Percentiles rank a stretch among this genome's conserved stretches.
phyloP scores from a whole-genome alignment of 148 eudicot species.

The Gaultheria prostrata region DNA sequence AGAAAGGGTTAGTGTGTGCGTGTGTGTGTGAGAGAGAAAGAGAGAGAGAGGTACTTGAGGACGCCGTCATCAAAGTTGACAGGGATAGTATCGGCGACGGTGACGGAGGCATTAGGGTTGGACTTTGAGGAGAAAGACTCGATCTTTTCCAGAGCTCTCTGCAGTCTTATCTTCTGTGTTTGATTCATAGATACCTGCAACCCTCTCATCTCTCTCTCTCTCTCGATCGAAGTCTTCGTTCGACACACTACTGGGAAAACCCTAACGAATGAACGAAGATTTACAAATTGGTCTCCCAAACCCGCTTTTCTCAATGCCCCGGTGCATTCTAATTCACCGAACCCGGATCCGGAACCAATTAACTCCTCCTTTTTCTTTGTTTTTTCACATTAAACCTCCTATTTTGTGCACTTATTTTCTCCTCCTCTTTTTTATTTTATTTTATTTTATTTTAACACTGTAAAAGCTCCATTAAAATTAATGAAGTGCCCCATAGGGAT shows the following conservation, averaged over 20 bases:
- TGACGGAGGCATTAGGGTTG: slow-evolving; percentile 56
- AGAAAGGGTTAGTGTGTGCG: neutral
- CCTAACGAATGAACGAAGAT: neutral
- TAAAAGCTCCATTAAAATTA: no score
- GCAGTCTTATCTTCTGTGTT: slow-evolving; percentile 70
- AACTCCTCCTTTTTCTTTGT: neutral
- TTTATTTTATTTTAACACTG: no score
- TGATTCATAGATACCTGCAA: slow-evolving; percentile 54
- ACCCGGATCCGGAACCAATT: neutral
- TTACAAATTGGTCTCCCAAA: neutral
- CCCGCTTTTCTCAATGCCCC: neutral
- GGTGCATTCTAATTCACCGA: neutral
- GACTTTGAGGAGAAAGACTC: slow-evolving; percentile 49
- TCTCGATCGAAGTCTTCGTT: neutral
- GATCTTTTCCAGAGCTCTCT: slow-evolving; percentile 61
- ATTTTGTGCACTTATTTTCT: no score
- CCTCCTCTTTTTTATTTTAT: no score
- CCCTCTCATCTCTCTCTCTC: slow-evolving; percentile 54
- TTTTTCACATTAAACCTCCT: neutral
- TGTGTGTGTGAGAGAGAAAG: neutral
- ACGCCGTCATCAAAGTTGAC: slow-evolving; percentile 63
- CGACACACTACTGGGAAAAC: neutral
- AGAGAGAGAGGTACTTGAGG: slow-evolving; percentile 55
- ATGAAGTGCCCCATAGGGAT: no score
- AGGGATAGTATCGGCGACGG: slow-evolving; percentile 72